Base-by-base conservation (phyloP, 2,329 filamentous ascomycete genomes). In the Coniochaeta pulveracea region DNA sequence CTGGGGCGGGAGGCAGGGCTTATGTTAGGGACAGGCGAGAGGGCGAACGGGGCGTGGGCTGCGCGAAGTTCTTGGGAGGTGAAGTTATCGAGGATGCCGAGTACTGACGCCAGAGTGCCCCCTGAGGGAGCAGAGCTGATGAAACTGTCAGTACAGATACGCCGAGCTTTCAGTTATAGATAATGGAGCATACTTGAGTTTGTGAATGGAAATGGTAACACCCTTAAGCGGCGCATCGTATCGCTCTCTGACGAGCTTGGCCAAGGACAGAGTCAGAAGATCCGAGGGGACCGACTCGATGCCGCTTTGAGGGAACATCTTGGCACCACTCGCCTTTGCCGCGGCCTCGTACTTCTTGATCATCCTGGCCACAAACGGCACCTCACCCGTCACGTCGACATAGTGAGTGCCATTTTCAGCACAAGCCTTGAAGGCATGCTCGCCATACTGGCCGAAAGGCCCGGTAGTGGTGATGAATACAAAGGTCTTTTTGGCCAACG, bases 21-120 rank as follows among this genome's bases (percentile, higher is more conserved):
- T 5, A 56, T 44, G 33, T 67, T 64, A 3, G 64, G 58, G 10
- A 75, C 48, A 0, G 76, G 76, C 1, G 74, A 80, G 8, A 72
- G 52, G 1, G 66, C 65, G 46, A 66, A 79, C 10, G 75, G 73
- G 16, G 52, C 49, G 34, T 57, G 49, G 2, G 67, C 55, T 3
- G 53, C 56, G 10, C 46, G 48, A 5, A 79, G 42, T 34, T 76
- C 54, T 30, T 59, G 54, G 12, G 70, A 33, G 15, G 57, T 55
- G 46, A 66, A 76, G 28, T 54, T 51, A 17, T 79, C 73, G 36
- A 75, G 61, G 15, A 76, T 42, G 29, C 51, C 67, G 10, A 95
- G 53, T 4, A 76, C 60, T 0, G 85, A 86, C 21, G 72, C 65
- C 4, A 88, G 56, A 2, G 82, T 79, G 29, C 77, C 77, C n/a